Conservation (phyloP, 1,139 yeast genomes). For the Yamadazyma blattariae region DNA sequence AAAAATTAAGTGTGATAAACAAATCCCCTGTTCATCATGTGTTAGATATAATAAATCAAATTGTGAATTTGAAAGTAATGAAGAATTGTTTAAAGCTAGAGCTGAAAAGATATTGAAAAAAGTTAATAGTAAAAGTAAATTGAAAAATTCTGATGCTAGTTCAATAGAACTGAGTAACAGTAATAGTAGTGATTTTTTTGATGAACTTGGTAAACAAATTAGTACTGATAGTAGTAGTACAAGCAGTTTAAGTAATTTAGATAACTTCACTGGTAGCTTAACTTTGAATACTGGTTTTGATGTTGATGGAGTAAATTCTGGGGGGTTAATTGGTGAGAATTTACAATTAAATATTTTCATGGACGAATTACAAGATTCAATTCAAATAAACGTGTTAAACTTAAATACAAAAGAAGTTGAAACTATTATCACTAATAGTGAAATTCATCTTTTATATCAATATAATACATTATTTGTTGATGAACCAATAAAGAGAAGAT, state of each 20-base stretch:
- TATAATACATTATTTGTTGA: slow-evolving; percentile 1
- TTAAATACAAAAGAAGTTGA: slow-evolving; percentile 1
- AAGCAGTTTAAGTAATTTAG: not conserved
- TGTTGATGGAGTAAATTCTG: too few species aligned
- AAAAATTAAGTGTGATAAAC: slow-evolving; percentile 12
- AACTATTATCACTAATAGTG: slow-evolving; percentile 8
- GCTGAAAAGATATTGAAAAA: too few species aligned
- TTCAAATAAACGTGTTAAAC: not conserved
- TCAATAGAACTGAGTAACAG: too few species aligned
- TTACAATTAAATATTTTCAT: too few species aligned
- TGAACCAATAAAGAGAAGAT: slow-evolving; percentile 12
- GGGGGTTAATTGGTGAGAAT: too few species aligned
- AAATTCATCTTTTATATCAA: not conserved
- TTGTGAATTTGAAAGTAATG: slow-evolving; percentile 6
- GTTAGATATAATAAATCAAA: slow-evolving; percentile 7
- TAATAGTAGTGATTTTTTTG: too few species aligned
- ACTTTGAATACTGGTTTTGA: too few species aligned
- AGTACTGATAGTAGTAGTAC: too few species aligned
- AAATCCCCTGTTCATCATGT: slow-evolving; percentile 11
- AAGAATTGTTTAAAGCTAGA: not conserved
- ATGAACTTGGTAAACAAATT: too few species aligned
- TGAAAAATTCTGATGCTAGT: too few species aligned
- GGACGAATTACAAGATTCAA: not conserved
- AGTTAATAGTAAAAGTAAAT: too few species aligned
- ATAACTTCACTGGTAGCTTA: not conserved